Percentiles rank a stretch among this genome's conserved stretches.
Conservation (phyloP, 352 stramenopile species). For the Blastocystis sp. region DNA sequence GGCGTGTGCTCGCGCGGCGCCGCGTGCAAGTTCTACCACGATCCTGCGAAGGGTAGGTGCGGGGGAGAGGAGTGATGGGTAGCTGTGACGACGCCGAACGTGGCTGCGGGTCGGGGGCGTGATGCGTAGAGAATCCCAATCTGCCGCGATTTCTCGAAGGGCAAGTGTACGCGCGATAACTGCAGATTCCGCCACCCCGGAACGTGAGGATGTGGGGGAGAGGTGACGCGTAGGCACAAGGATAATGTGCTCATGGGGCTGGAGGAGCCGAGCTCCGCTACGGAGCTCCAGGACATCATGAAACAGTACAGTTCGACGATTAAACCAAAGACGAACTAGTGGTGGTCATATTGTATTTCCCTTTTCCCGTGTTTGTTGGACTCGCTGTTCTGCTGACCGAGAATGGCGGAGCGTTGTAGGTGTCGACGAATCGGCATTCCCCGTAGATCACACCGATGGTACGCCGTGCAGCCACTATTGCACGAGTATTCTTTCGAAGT, state of each 20-base stretch:
- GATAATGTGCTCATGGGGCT: conserved; percentile 63
- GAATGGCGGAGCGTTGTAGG: neutral
- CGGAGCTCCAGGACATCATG: conserved; percentile 54
- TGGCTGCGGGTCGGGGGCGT: neutral
- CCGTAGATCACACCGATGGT: conserved; percentile 43
- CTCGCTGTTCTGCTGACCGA: neutral
- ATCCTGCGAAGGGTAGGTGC: conserved; percentile 65
- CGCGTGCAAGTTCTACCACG: conserved; percentile 69
- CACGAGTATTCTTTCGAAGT: conserved; percentile 1
- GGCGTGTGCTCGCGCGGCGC: conserved; percentile 48
- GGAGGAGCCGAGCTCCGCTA: conserved; percentile 33
- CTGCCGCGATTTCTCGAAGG: conserved; percentile 49
- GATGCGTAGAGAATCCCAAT: conserved; percentile 64
- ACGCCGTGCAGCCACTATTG: conserved; percentile 42
- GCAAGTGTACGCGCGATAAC: conserved; percentile 58
- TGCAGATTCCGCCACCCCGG: conserved; percentile 63
- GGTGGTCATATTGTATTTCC: neutral
- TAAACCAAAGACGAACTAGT: conserved; percentile 17
- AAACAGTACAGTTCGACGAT: conserved; percentile 69
- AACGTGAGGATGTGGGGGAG: neutral
- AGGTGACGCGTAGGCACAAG: conserved; percentile 47
- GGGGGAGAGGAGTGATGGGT: neutral
- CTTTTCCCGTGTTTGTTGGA: conserved; percentile 25
- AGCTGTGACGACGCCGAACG: conserved; percentile 50
- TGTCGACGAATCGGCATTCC: neutral